Base-by-base conservation (phyloP, 306 rosid species). In the Macrotyloma uniflorum region DNA sequence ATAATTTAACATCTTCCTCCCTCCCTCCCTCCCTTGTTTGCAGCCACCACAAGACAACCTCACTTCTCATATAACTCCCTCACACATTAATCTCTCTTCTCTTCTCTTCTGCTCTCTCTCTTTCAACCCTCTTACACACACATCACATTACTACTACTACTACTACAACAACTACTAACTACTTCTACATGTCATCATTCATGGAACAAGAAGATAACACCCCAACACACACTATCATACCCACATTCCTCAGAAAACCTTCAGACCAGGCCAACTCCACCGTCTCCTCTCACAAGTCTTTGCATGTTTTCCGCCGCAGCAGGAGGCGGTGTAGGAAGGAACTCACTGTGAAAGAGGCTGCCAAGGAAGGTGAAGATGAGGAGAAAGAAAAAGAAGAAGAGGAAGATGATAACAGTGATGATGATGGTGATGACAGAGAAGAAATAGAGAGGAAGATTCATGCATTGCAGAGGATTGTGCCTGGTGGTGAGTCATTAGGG, bases 381-480 rank as follows among this genome's bases (percentile, higher is more conserved):
- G 84, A 55, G 8, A 47, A 63, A 22, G 87, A 3, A 76, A 84
- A 65, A 14, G 88, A 72, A 36, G 69, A 9, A 74, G 51, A 40
- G 69, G 49, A 18, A 63, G 86, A 71, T 26, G 87, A 67, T 2
- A 87, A 80, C 10, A 75, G 26, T 0, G 88, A 85, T 10, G 87
- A 67, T 2, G 88, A 80, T 9, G 78, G 26, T 0, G 88, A 85
- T 10, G 96, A 90, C 4, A 91, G 80, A 28, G 97, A 84, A 42
- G 93, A 88, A 74, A 88, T 95, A 66, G 96, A 89, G 86, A 80
- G 57, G 57, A 95, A 89, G 93, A 95, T 95, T 22, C 77, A 87
- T 69, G 91, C 98, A 72, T 85, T 95, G 85, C 93, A 95, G 91
- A 89, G 79, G 86, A 88, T 95, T 57, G 98, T 95, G 28, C 98